Conservation (phyloP, 2,329 filamentous ascomycete species). For the Hortaea werneckii region DNA sequence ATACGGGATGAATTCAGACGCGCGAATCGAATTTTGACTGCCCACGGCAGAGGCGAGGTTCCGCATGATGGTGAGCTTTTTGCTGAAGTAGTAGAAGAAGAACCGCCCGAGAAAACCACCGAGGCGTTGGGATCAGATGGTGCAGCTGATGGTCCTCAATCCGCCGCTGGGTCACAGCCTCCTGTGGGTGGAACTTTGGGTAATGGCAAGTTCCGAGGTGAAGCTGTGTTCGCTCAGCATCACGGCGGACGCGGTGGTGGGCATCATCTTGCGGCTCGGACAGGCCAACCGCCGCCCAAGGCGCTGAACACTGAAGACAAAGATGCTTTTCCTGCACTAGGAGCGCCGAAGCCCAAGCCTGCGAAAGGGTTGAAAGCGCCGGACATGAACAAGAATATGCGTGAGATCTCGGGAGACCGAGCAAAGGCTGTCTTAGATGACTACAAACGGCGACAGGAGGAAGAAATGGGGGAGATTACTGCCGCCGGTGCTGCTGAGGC, state of each 20-base stretch:
- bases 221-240: neutral
- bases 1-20: slow-evolving; percentile 79
- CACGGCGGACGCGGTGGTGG: neutral
- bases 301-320: slow-evolving; percentile 13
- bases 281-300: neutral
- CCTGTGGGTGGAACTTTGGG: neutral
- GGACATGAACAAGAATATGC: slow-evolving; percentile 3
- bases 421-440: slow-evolving; percentile 17
- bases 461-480: slow-evolving; percentile 16
- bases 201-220: neutral
- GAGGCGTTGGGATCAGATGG: slow-evolving; percentile 20
- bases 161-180: neutral
- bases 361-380: neutral
- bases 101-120: slow-evolving; percentile 28
- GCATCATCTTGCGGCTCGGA: neutral
- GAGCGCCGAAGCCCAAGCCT: slow-evolving; percentile 8
- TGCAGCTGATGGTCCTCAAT: neutral
- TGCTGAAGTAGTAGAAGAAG: slow-evolving; percentile 19
- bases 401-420: slow-evolving; percentile 17
- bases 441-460: slow-evolving; percentile 17
- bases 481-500: slow-evolving; percentile 17
- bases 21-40: slow-evolving; percentile 61
- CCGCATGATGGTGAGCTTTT: slow-evolving; percentile 18
- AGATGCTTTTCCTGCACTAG: slow-evolving; percentile 18
- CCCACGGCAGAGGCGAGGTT: slow-evolving; percentile 34